Base-by-base conservation (phyloP, 2,329 filamentous ascomycete genomes). In the Aureobasidium sp. region DNA sequence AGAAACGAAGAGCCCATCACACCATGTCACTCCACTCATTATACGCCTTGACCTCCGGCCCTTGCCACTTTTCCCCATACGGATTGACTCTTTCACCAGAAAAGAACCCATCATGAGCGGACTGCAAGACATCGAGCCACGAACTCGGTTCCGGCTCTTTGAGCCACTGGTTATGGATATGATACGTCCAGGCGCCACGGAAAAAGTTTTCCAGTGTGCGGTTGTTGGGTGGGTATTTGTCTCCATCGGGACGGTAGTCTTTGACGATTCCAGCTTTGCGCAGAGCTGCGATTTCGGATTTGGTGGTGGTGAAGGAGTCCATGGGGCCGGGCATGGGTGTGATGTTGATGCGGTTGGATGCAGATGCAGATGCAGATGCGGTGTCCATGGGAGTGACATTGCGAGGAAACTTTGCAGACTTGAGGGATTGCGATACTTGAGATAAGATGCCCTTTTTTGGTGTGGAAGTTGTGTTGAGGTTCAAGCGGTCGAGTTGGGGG, bases 161-260 rank as follows among this genome's bases (percentile, higher is more conserved):
- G 48, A 76, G 67, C 81, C 81, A 84, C 79, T 83, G 81, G 65
- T 83, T 83, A 67, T 84, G 81, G 63, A 83, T 78, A 68, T 84
- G 81, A 68, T 83, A 84, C 31, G 79, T 82, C 79, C 79, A 84
- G 25, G 80, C 78, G 1, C 81, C 81, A 6, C 77, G 74, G 72
- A 83, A 83, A 70, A 83, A 84, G 66, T 83, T 80, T 67, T 81
- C 78, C 52, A 83, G 62, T 0, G 80, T 83, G 42, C 81, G 76
- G 67, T 83, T 83, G 64, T 79, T 83, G n/a, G 80, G 80, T 20
- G 80, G 79, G 67, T 79, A 83, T 37, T 77, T 77, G 67, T 83
- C 80, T 60, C 80, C 76, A 20, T 78, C 73, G 22, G 80, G 70
- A 22, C 71, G 71, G 68, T 83, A 83, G 56, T 80, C 73, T 4